A percentile compares a stretch with the other conserved stretches of the same genome.
These are phyloP conservation scores for Ogataea populi-albae DNA, from an alignment of 805 yeast genomes.

Conservation along the genomic window DNA sequence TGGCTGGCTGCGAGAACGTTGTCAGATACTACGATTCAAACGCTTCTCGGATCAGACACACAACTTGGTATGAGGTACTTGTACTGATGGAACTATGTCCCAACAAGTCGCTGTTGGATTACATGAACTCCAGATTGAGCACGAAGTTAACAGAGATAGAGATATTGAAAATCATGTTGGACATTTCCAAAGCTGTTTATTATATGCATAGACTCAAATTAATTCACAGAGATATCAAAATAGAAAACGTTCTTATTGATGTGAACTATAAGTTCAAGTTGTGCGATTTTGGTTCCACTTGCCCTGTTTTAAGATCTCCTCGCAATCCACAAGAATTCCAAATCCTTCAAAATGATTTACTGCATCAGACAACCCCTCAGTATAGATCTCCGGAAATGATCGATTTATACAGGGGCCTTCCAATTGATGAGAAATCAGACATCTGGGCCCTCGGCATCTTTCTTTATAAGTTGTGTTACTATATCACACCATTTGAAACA, in stretches of 20 bases:
- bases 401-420: constrained; percentile 62
- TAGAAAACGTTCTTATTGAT: constrained; percentile 73
- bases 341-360: constrained; percentile 60
- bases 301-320: constrained; percentile 62
- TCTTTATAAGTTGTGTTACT: constrained; percentile 73
- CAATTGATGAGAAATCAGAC: constrained; percentile 80
- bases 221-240: constrained; percentile 87
- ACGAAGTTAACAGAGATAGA: constrained; percentile 76
- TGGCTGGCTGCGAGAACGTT: constrained; percentile 54
- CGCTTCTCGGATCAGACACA: constrained; percentile 56
- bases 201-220: constrained; percentile 80
- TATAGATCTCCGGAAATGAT: constrained; percentile 85
- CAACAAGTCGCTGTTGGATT: constrained; percentile 81
- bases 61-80: constrained; percentile 71
- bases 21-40: constrained; percentile 75
- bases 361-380: constrained; percentile 82
- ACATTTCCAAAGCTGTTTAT: constrained; percentile 73
- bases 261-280: constrained; percentile 58
- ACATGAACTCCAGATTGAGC: constrained; percentile 81
- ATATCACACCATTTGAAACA: constrained; percentile 90
- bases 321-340: constrained; percentile 57
- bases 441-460: constrained; percentile 85
- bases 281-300: constrained; percentile 83
- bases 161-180: constrained; percentile 78
- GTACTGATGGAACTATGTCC: constrained; percentile 93